These are phyloP conservation scores for Ambrosia artemisiifolia DNA, from an alignment of 129 eudicot genomes.

Conservation along the genomic window DNA sequence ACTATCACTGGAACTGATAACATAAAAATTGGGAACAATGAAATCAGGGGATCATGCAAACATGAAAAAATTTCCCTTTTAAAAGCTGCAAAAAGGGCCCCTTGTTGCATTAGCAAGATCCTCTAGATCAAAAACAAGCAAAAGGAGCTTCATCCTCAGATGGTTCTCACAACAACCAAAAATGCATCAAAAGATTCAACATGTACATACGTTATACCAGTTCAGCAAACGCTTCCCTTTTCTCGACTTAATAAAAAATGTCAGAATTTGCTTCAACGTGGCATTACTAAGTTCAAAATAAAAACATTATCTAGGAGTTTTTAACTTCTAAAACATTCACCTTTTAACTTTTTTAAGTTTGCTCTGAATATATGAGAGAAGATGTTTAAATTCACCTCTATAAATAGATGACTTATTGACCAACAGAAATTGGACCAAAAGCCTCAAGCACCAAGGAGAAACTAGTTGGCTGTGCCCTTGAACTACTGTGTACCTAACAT, in stretches of 20 bases:
- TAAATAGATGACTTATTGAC: neutral
- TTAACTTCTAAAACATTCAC: neutral
- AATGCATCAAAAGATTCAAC: constrained; percentile 1
- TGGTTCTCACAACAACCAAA: neutral
- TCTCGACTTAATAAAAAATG: neutral
- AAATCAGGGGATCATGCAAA: neutral
- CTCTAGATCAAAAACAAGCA: neutral
- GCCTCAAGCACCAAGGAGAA: constrained; percentile 1
- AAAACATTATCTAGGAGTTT: neutral
- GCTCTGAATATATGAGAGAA: neutral
- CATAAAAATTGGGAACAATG: neutral
- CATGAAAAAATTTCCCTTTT: neutral
- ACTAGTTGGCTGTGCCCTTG: neutral
- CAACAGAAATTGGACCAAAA: neutral
- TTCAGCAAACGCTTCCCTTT: neutral
- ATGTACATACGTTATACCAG: neutral
- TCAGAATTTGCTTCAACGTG: neutral
- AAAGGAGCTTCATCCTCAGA: constrained; percentile 5
- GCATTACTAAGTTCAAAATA: neutral
- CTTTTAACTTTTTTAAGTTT: no score
- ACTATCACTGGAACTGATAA: neutral
- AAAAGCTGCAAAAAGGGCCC: neutral
- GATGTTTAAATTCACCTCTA: neutral
- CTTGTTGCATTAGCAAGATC: neutral
- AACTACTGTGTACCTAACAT: neutral